Evolutionary conservation across 164 flowering plant species (phyloP), one percentile per base, ranked within the genome.

Genomic region (Chloranthus sessilifolius): DNA sequence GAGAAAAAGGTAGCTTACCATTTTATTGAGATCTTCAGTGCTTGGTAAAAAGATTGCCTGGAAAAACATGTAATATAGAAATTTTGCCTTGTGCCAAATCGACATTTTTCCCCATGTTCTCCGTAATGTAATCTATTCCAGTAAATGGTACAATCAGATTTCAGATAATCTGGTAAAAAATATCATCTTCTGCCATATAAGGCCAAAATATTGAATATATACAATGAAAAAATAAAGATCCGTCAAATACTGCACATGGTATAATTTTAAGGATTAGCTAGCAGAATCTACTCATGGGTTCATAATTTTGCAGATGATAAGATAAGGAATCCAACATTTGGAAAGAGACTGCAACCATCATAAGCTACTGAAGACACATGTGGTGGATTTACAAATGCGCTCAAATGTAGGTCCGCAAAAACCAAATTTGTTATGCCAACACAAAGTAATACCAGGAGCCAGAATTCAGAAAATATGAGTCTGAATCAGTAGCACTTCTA

Each of bases 51-150:
- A 82, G 31, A 84, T 38, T 43, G 82, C 80, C 72, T 88, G 95
- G 58, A 82, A 86, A 52, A 86, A 40, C 2, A 86, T 61, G 29
- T 76, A 74, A 49, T 68, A 76, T 2, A 88, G 1, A 39, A 92
- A 65, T 62, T 84, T 88, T 40, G 59, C 54, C 77, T 81, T 92
- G 58, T 92, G 97, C 95, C 97, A 88, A 55, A 84, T 67, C 1
- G 89, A 75, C 99, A 89, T 88, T 63, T 72, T 86, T 3, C 46
- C 80, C 99, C 97, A 92, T 40, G 99, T 89, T 68, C 99, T 86
- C 44, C 74, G 60, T 28, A 89, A 39, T 34, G 99, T 92, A 55
- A 92, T 70, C 99, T 92, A 61, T 28, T 50, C 43, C 60, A 70
- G 25, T 20, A n/a, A n/a, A n/a, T n/a, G n/a, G n/a, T n/a, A n/a